These are phyloP conservation scores for Moesziomyces parantarcticus DNA, from an alignment of 1,284 basidiomycete genomes.

Conservation along the genomic window DNA sequence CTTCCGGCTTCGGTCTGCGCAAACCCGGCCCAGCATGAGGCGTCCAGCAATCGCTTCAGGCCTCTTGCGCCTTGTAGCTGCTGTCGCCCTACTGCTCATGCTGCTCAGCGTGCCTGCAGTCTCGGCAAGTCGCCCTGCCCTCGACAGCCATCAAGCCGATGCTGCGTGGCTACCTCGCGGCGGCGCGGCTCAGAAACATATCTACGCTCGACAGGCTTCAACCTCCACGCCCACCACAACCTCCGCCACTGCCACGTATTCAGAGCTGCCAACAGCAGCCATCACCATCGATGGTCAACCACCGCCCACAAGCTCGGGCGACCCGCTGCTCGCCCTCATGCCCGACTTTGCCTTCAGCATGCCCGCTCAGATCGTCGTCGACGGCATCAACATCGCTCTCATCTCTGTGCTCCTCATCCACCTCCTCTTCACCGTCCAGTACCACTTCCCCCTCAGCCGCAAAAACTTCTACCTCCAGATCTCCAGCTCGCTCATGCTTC, in stretches of 20 bases:
- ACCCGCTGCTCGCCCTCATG: constrained; percentile 53
- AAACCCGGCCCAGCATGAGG: neutral
- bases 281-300: constrained; percentile 53
- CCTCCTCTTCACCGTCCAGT: constrained; percentile 92
- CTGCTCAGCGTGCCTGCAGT: constrained; percentile 13
- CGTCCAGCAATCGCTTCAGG: neutral
- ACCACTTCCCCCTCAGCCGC: constrained; percentile 92
- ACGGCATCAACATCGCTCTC: constrained; percentile 87
- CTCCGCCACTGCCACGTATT: constrained; percentile 16
- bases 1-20: too few relatives aligned
- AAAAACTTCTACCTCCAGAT: constrained; percentile 91
- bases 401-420: constrained; percentile 88
- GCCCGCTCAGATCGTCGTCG: constrained; percentile 88
- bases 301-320: constrained; percentile 36
- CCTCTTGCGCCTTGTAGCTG: neutral
- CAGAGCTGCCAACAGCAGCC: constrained; percentile 41
- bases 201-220: constrained; percentile 11
- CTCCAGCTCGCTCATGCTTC: constrained; percentile 80
- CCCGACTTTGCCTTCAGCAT: constrained; percentile 77
- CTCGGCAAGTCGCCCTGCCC: neutral
- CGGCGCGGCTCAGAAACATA: neutral
- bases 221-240: constrained; percentile 10
- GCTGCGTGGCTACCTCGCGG: neutral
- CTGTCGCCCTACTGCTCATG: neutral
- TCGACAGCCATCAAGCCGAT: neutral